phyloP scores from a whole-genome alignment of 2,329 filamentous ascomycete species.

The Ophiosphaerella narmari region DNA sequence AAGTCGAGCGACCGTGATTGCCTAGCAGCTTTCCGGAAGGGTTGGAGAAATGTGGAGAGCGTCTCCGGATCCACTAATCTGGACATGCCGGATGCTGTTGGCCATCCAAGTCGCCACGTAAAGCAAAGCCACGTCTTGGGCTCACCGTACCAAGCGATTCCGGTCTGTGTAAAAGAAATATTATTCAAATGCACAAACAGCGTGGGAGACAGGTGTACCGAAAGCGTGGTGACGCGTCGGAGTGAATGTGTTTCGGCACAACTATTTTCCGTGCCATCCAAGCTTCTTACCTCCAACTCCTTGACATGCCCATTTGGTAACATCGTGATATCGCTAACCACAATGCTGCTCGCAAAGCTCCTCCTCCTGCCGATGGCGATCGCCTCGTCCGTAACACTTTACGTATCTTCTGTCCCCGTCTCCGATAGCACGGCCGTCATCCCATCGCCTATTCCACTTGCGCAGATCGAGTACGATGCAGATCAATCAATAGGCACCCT shows the following conservation, averaged over 20 bases:
- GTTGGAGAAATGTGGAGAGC: constrained; percentile 36
- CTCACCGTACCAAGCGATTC: constrained; percentile 4
- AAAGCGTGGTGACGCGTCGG: not conserved
- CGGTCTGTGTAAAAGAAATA: constrained; percentile 5
- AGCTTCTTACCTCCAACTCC: constrained; percentile 14
- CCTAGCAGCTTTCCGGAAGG: constrained; percentile 24
- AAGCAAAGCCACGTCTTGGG: constrained; percentile 16
- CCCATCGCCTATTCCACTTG: constrained; percentile 47
- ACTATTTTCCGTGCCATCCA: constrained; percentile 16
- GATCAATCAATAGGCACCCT: constrained; percentile 43
- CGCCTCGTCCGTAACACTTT: constrained; percentile 45
- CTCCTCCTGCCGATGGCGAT: constrained; percentile 45
- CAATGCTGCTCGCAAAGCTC: constrained; percentile 44
- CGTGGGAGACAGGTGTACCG: not conserved
- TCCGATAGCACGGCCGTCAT: constrained; percentile 68
- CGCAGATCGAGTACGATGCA: constrained; percentile 50
- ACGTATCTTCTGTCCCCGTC: constrained; percentile 78
- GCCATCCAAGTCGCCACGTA: constrained; percentile 26
- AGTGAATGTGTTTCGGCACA: constrained; percentile 16
- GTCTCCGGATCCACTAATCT: constrained; percentile 35
- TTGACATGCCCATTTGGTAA: constrained; percentile 2
- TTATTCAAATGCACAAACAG: not conserved
- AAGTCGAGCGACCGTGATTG: constrained; percentile 19
- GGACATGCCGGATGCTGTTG: constrained; percentile 29
- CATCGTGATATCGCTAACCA: constrained; percentile 14